These are phyloP conservation scores for Cutaneotrichosporon cavernicola DNA, from an alignment of 1,284 basidiomycete genomes.

Conservation along the genomic window DNA sequence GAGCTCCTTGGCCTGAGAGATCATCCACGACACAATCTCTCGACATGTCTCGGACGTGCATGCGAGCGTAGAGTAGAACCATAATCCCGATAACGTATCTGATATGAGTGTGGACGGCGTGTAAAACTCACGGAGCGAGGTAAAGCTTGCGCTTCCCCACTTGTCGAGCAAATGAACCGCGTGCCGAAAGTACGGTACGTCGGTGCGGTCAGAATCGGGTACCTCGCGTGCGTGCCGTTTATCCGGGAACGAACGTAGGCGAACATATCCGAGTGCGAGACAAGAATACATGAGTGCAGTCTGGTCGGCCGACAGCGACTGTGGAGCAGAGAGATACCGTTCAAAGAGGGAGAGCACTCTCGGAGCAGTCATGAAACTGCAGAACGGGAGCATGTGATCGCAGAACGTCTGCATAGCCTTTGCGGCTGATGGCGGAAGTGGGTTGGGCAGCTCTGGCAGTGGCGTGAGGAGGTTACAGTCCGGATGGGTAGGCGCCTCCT, in stretches of 20 bases:
- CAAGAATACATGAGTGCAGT: slow-evolving; percentile 18
- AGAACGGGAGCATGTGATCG: slow-evolving; percentile 23
- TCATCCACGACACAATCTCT: slow-evolving; percentile 24
- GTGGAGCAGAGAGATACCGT: slow-evolving; percentile 18
- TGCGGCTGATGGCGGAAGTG: slow-evolving; percentile 11
- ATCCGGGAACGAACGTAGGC: slow-evolving; percentile 12
- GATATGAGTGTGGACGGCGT: slow-evolving; percentile 7
- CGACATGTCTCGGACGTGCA: slow-evolving; percentile 18
- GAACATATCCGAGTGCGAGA: slow-evolving; percentile 21
- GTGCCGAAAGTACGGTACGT: slow-evolving; percentile 23
- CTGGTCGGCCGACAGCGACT: slow-evolving; percentile 22
- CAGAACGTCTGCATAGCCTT: slow-evolving; percentile 23
- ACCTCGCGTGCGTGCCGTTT: slow-evolving; percentile 8
- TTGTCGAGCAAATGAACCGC: slow-evolving; percentile 19
- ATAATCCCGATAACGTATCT: slow-evolving; percentile 21
- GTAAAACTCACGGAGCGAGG: slow-evolving; percentile 22
- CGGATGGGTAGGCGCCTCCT: slow-evolving; percentile 19
- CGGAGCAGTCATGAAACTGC: slow-evolving; percentile 23
- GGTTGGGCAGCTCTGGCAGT: slow-evolving; percentile 18
- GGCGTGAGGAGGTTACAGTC: slow-evolving; percentile 19
- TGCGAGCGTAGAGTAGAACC: slow-evolving; percentile 23
- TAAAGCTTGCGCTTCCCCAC: slow-evolving; percentile 23
- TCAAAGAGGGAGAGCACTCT: slow-evolving; percentile 21
- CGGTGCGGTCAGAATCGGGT: slow-evolving; percentile 11
- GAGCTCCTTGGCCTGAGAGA: slow-evolving; percentile 24